Evolutionary conservation across 208 protist genomes (phyloP), one percentile per base, ranked within the genome.

Genomic region (Wallacemonas sp.): DNA sequence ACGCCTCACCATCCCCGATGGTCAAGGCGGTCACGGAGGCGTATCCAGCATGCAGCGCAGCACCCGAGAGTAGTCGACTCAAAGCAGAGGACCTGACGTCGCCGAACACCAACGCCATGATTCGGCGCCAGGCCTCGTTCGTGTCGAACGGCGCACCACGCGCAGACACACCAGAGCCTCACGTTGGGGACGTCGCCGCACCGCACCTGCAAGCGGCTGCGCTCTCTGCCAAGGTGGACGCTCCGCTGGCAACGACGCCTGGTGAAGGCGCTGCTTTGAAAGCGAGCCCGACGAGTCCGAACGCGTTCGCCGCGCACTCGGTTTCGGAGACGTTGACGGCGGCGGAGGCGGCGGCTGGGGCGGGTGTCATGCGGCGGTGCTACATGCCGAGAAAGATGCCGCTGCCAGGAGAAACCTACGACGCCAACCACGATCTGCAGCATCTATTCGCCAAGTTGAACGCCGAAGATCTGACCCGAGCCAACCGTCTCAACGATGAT

Each of bases 381-480:
- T 39, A 58, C 51, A 12, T 9, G 11, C n/a, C 51, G 4, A 33
- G 21, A n/a, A 58, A 21, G 6, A 11, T 34, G 14, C 51, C 51
- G 11, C 51, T 39, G 12, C 51, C 51, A 3, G 51, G 51, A 14
- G 51, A 58, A n/a, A 58, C 51, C n/a, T 39, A 64, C 59, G 41
- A 51, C 47, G 67, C 54, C 63, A 81, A 81, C 54, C 76, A 81
- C 55, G 76, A 81, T 46, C 76, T 81, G 19, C 76, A 77, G 58
- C 66, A 72, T n/a, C 63, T 81, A 22, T 56, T 81, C 42, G 65
- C 70, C 1, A 66, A 46, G 31, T 62, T 77, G 55, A 62, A 77
- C 38, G 75, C 72, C 61, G 61, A 73, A 49, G 70, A 60, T 5
- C 70, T 81, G 24, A 68, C 61, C 27, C 51, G 70, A 42, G 49